A percentile compares a stretch with the other conserved stretches of the same genome.
Conservation (phyloP, 805 yeast genomes). For the Metschnikowia santaceciliae region DNA sequence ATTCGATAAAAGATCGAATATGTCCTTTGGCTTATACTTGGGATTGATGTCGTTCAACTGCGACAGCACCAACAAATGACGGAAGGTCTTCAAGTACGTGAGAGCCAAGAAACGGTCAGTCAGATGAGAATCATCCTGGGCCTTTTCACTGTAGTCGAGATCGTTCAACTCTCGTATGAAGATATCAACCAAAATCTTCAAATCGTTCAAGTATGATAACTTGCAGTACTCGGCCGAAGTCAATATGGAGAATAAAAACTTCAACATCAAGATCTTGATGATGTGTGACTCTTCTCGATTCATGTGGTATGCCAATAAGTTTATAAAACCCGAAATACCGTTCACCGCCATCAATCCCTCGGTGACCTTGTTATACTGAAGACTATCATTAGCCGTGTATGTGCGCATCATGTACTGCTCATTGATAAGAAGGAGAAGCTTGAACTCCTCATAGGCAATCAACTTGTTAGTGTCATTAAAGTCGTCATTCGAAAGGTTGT, state of each 20-base stretch:
- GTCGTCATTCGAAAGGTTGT: slow-evolving; percentile 32
- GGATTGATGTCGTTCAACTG: slow-evolving; percentile 48
- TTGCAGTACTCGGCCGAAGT: slow-evolving; percentile 62
- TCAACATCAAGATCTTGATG: slow-evolving; percentile 72
- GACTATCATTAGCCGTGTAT: slow-evolving; percentile 22
- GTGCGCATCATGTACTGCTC: slow-evolving; percentile 80
- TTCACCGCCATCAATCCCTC: slow-evolving; percentile 41
- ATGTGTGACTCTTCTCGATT: slow-evolving; percentile 73
- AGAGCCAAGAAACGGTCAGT: slow-evolving; percentile 46
- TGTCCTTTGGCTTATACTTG: slow-evolving; percentile 54
- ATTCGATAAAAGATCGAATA: slow-evolving; percentile 48
- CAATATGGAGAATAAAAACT: slow-evolving; percentile 70
- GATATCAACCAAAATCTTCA: slow-evolving; percentile 80
- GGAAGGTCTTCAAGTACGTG: slow-evolving; percentile 63
- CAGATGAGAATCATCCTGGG: slow-evolving; percentile 31
- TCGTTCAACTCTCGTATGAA: slow-evolving; percentile 75
- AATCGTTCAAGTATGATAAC: slow-evolving; percentile 75
- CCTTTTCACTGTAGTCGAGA: slow-evolving; percentile 42
- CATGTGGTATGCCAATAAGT: slow-evolving; percentile 57
- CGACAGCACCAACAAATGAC: slow-evolving; percentile 65
- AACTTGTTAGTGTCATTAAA: slow-evolving; percentile 42
- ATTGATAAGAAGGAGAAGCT: slow-evolving; percentile 67
- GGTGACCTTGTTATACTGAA: slow-evolving; percentile 49
- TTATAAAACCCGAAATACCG: slow-evolving; percentile 64
- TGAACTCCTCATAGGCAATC: slow-evolving; percentile 60